phyloP scores from a whole-genome alignment of 148 eudicot genomes.

The Amaranthus cruentus region DNA sequence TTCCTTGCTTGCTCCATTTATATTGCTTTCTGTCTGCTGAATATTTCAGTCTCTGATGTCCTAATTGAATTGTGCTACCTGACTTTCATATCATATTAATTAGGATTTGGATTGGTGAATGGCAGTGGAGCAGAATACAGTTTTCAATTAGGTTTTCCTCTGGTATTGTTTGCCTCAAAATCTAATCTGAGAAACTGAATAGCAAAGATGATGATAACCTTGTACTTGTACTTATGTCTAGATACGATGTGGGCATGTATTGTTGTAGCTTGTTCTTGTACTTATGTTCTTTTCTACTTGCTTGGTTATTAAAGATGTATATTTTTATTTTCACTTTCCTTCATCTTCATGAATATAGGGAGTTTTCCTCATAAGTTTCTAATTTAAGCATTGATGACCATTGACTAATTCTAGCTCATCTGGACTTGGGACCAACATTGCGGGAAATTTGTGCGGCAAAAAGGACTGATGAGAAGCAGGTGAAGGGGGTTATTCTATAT shows the following conservation, averaged over 20 bases:
- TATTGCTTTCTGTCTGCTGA: not conserved
- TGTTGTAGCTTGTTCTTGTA: no score
- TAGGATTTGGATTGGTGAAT: no score
- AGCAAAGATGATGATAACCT: no score
- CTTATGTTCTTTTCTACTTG: not conserved
- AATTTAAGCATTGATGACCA: constrained; percentile 14
- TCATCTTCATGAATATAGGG: not conserved
- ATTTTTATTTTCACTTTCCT: not conserved
- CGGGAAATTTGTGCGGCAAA: constrained; percentile 86
- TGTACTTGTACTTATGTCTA: no score
- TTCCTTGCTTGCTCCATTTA: not conserved
- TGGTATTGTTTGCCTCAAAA: no score
- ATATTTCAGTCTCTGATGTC: not conserved
- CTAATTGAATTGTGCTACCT: no score
- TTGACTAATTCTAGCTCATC: constrained; percentile 35
- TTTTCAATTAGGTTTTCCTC: no score
- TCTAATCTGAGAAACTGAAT: no score
- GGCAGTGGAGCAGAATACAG: no score
- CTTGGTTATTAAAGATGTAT: not conserved
- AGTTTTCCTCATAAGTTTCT: not conserved
- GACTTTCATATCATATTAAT: no score
- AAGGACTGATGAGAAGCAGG: constrained; percentile 90
- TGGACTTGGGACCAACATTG: constrained; percentile 64
- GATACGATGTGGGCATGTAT: no score
- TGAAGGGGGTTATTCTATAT: constrained; percentile 19